Evolutionary conservation across 805 yeast genomes (phyloP).

Genomic region (Metschnikowia reukaufii): DNA sequence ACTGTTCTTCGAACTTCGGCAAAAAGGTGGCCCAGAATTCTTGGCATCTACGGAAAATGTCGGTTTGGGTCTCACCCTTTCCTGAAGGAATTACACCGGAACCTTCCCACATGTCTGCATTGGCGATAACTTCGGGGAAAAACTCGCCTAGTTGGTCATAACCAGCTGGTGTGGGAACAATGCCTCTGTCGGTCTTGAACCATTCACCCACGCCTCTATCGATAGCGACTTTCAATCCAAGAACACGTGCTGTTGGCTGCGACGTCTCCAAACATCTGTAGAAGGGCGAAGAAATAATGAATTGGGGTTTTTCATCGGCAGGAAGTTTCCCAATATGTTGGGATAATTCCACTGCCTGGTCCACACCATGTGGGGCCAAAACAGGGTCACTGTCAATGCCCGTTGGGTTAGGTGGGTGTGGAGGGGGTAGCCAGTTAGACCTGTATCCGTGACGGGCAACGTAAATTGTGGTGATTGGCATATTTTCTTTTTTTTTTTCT

Average conservation of each 20-base stretch:
- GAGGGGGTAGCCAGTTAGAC: conserved; percentile 76
- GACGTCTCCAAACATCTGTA: conserved; percentile 87
- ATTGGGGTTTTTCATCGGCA: conserved; percentile 63
- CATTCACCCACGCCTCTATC: conserved; percentile 93
- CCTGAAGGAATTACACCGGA: conserved; percentile 60
- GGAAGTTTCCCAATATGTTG: conserved; percentile 47
- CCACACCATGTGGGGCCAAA: conserved; percentile 82
- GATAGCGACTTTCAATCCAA: conserved; percentile 58
- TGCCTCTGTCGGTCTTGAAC: conserved; percentile 69
- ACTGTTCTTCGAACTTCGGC: conserved; percentile 52
- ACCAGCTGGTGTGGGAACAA: conserved; percentile 70
- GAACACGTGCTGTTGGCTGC: conserved; percentile 59
- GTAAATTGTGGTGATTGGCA: conserved; percentile 56
- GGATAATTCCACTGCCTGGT: conserved; percentile 82
- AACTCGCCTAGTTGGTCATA: conserved; percentile 47
- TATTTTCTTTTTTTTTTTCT: no score
- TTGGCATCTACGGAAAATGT: conserved; percentile 62
- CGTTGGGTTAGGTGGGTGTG: conserved; percentile 79
- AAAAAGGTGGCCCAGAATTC: conserved; percentile 57
- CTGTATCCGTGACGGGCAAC: conserved; percentile 88
- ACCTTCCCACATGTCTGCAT: conserved; percentile 35
- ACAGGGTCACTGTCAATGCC: conserved; percentile 90
- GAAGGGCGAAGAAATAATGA: conserved; percentile 80
- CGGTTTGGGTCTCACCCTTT: conserved; percentile 72
- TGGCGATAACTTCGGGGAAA: conserved; percentile 45